Base-by-base conservation (phyloP, 371 early-diverging fungal species). In the Choanephora cucurbitarum region DNA sequence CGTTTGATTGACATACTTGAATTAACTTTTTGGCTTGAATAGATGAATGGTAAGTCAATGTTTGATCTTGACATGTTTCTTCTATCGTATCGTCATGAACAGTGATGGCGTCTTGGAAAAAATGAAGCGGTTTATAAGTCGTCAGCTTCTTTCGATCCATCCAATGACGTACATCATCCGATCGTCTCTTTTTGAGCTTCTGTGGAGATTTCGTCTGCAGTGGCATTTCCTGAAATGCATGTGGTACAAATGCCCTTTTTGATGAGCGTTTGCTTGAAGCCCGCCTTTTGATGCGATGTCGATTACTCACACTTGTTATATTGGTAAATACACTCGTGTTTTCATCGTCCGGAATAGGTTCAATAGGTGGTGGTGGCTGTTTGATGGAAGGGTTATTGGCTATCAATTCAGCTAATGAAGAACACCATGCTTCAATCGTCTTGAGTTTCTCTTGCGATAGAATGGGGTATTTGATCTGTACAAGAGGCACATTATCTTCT, bases 381-480 rank as follows among this genome's bases (percentile, higher is more conserved):
- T 50, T 55, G n/a, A 64, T 62, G 8, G 52, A 57, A 0, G 69
- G 66, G 45, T 72, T 70, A 24, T 52, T 44, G 9, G 70, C 74
- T 42, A 67, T 69, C 23, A 72, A 41, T 49, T 74, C 67, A 9
- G 70, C 69, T n/a, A 79, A 52, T n/a, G 76, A 79, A 24, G 59
- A 68, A 19, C 76, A 56, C 80, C 80, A 79, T 44, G 71, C 74
- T 17, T 76, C 75, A 45, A 79, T 79, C 51, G 70, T 72, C 7
- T 64, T 48, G 2, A 60, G 48, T 45, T 76, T 79, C 55, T 79
- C 75, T 1, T 51, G 42, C 2, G 74, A 72, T 6, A 79, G 52
- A 34, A 21, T 48, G 49, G 47, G 58, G 41, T 28, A 41, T 28
- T 14, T 22, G 14, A 22, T 23, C 45, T 56, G 64, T 11, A 39